Base-by-base conservation (phyloP, 2,329 filamentous ascomycete genomes). In the Aquanectria penicillioides region DNA sequence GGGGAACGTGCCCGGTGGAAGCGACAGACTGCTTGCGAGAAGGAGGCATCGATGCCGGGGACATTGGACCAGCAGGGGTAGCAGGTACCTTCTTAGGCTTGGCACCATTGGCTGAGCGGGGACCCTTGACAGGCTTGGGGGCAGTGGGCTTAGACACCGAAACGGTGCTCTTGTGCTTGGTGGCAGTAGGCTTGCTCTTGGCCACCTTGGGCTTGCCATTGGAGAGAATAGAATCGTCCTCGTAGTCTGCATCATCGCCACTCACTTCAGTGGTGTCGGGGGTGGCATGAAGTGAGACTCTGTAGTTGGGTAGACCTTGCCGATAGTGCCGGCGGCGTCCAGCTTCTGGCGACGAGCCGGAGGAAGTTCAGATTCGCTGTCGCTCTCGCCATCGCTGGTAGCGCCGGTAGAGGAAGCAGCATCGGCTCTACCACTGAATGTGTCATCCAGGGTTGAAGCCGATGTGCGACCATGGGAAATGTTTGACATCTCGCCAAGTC, bases 401-500 rank as follows among this genome's bases (percentile, higher is more conserved):
- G 92, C 93, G 51, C 92, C 92, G 38, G 91, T 93, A 3, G 92
- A 96, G 3, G 93, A 96, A 44, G 91, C 87, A 43, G 86, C 87
- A 73, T 97, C 94, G 34, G 94, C 94, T 69, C 88, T 89, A 43
- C 94, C 94, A 74, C 94, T 97, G 64, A 97, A 91, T 2, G 92
- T 94, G 76, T 98, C 94, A 71, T 98, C 94, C 55, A 95, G 81
- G 6, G 94, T 97, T 1, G 94, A 97, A 6, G 93, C 93, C 8
- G 94, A 97, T 3, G 93, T 97, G 66, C 94, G 91, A 52, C 93
- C 94, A 70, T 97, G 92, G 2, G 93, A 97, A 71, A 96, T 90
- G 74, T 97, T 97, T 55, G 93, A 95, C 68, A 94, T 92, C 74
- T 97, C 94, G 40, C 95, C 94, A 52, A 99, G 86, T 68, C 94